Percentiles rank a stretch among this genome's conserved stretches.
These are phyloP conservation scores for Aspergillus flavus DNA, from an alignment of 2,329 filamentous ascomycete species.

Conservation along the genomic window DNA sequence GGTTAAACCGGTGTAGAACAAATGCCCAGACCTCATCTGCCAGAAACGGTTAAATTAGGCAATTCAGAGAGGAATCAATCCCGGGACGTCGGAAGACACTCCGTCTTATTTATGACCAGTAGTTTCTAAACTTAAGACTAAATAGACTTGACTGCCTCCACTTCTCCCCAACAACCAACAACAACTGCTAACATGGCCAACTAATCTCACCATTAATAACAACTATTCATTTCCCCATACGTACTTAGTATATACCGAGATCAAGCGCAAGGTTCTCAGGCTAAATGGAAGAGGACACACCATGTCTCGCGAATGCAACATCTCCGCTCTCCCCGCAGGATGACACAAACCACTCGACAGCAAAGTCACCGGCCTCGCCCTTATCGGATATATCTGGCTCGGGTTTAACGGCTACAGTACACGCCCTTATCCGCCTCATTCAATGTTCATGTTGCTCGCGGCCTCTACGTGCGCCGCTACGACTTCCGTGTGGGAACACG, in stretches of 20 bases:
- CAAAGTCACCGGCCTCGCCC: not conserved
- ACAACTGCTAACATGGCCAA: not conserved
- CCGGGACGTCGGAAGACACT: not conserved
- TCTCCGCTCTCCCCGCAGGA: conserved; percentile 10
- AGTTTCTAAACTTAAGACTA: not conserved
- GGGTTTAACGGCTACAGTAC: conserved; percentile 32
- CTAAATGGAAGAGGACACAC: not conserved
- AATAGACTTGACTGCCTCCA: not conserved
- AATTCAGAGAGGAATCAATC: not conserved
- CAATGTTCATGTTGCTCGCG: conserved; percentile 76
- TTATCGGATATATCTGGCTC: not conserved
- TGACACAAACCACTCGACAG: not conserved
- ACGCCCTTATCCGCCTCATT: conserved; percentile 70
- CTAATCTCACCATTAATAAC: not conserved
- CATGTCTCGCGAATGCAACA: not conserved
- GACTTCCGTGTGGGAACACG: conserved; percentile 78
- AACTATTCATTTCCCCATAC: not conserved
- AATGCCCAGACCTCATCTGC: not conserved
- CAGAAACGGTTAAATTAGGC: not conserved
- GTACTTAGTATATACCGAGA: not conserved
- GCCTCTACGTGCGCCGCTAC: conserved; percentile 69
- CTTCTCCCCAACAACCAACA: not conserved
- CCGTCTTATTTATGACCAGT: not conserved
- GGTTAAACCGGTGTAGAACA: not conserved
- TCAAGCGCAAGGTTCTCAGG: not conserved